phyloP scores from a whole-genome alignment of 352 stramenopile genomes.

The Blastocystis sp. region DNA sequence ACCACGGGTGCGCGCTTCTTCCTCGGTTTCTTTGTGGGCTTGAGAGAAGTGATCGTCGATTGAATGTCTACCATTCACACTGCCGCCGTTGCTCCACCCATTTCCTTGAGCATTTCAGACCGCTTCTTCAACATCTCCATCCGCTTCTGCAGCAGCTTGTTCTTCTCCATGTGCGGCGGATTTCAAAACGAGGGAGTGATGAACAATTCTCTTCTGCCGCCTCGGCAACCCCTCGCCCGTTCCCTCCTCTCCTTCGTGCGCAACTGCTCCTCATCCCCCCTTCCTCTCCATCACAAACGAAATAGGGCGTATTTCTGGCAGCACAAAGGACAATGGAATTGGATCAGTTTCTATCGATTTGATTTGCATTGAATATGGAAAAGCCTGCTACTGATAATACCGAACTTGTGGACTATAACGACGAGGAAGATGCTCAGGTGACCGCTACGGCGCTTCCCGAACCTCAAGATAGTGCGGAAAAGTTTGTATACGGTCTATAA shows the following conservation, averaged over 20 bases:
- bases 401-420: constrained; percentile 67
- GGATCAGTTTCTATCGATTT: not conserved
- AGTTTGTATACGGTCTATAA: not conserved
- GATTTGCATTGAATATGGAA: constrained; percentile 7
- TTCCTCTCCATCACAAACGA: too few relatives aligned
- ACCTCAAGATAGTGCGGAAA: not conserved
- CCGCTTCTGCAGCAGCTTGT: constrained; percentile 9
- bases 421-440: constrained; percentile 66
- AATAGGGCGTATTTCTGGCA: too few relatives aligned
- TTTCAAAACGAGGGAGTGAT: not conserved
- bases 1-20: not conserved
- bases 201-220: too few relatives aligned
- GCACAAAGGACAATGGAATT: not conserved
- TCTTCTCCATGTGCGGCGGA: not conserved
- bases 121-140: constrained; percentile 7
- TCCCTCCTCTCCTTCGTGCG: too few relatives aligned
- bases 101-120: constrained; percentile 4
- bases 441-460: constrained; percentile 14
- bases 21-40: constrained; percentile 20
- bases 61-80: constrained; percentile 6
- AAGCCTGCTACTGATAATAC: constrained; percentile 30
- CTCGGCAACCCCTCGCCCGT: too few relatives aligned
- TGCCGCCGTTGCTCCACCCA: not conserved
- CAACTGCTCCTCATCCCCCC: too few relatives aligned
- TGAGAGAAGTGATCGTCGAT: not conserved